Evolutionary conservation across 208 protist genomes (phyloP), one percentile per base, ranked within the genome.

Genomic region (Polymyxa betae): DNA sequence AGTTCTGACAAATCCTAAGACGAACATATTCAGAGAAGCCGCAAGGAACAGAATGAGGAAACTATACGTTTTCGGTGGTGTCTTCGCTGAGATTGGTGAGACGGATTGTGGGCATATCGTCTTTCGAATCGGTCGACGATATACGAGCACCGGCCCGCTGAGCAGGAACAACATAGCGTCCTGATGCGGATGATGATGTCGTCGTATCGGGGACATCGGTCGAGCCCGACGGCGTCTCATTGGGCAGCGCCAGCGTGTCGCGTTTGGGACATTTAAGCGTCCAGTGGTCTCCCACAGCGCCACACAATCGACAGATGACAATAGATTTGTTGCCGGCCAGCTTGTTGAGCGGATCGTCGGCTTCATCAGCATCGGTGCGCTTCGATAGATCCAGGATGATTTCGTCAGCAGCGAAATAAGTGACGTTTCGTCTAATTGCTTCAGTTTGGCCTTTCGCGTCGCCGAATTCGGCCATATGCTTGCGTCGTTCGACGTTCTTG

Each of bases 341-440:
- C 72, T 82, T 82, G n/a, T 82, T 82, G 72, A 82, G 72, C 5
- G 72, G 72, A 82, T 82, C 72, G n/a, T 82, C 40, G 72, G 40
- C 72, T 82, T 82, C 72, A n/a, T 82, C 72, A 12, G 72, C 40
- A 20, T 82, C 72, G 40, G 5, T 82, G n/a, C 40, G n/a, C 40
- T 43, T 35, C 10, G 16, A 38, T 5, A 82, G 72, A 82, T 82
- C 72, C 5, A 82, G 72, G 35, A 82, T n/a, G 16, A 82, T 82
- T 43, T 82, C 72, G n/a, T 82, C 72, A 5, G 40, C 40, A 43
- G 72, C 72, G 72, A 35, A 40, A 82, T 82, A 82, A 43, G 72
- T 82, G 72, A 82, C 72, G 72, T 82, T 82, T 12, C 72, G 5
- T 82, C 72, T 35, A 43, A 82, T 82, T n/a, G 72, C 72, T 82